These are phyloP conservation scores for Centella asiatica DNA, from an alignment of 129 eudicot species.

Conservation along the genomic window DNA sequence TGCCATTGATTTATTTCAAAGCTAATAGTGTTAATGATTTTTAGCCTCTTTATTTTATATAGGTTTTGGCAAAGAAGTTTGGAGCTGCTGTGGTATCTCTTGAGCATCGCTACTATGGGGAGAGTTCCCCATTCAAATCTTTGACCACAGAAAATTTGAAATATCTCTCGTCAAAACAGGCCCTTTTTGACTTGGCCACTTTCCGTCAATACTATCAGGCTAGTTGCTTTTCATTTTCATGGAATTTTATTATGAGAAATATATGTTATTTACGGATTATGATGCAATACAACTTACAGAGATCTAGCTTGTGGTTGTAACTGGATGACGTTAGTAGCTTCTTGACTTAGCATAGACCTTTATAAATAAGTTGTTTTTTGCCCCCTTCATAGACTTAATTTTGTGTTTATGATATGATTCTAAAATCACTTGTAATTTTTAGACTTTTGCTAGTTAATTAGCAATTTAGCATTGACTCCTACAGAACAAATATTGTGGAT, in stretches of 20 bases:
- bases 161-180: slow-evolving; percentile 93
- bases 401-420: too few relatives aligned
- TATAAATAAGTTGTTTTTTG: too few relatives aligned
- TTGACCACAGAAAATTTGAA: slow-evolving; percentile 67
- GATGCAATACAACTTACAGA: neutral
- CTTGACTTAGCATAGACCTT: too few relatives aligned
- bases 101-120: slow-evolving; percentile 94
- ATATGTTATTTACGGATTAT: slow-evolving; percentile 6
- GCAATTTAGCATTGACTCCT: too few relatives aligned
- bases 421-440: too few relatives aligned
- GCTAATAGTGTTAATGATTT: slow-evolving; percentile 1
- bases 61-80: slow-evolving; percentile 88
- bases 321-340: neutral
- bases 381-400: too few relatives aligned
- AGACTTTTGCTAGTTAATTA: too few relatives aligned
- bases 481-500: too few relatives aligned
- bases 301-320: neutral
- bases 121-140: slow-evolving; percentile 79
- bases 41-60: slow-evolving; percentile 13
- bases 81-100: slow-evolving; percentile 93
- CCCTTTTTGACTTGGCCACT: slow-evolving; percentile 85
- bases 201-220: slow-evolving; percentile 94
- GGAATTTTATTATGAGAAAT: neutral
- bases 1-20: neutral
- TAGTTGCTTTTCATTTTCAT: slow-evolving; percentile 17